Conservation (phyloP, 2,329 filamentous ascomycete genomes). For the Pseudopithomyces maydicus region DNA sequence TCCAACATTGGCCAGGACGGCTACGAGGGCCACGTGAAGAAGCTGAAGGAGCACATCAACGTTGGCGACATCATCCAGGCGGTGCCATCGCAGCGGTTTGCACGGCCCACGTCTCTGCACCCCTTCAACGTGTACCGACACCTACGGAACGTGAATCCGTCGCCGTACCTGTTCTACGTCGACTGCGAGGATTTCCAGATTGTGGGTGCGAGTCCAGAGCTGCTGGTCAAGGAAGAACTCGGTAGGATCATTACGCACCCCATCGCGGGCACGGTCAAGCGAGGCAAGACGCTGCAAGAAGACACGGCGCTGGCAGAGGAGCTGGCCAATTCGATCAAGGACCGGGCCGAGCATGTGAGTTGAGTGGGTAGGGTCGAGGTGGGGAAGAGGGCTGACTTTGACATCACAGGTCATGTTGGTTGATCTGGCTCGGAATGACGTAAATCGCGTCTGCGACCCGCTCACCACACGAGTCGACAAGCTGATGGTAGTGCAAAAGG, state of each 20-base stretch:
- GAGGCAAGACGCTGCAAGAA: conserved; percentile 79
- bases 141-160: conserved; percentile 95
- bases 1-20: conserved; percentile 90
- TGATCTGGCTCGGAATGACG: conserved; percentile 92
- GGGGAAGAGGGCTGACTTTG: conserved; percentile 64
- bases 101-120: conserved; percentile 85
- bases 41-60: conserved; percentile 87
- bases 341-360: conserved; percentile 57
- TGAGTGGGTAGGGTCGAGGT: conserved; percentile 14
- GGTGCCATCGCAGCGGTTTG: conserved; percentile 91
- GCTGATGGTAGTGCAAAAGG: conserved; percentile 72
- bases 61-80: conserved; percentile 96
- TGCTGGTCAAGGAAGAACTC: conserved; percentile 87
- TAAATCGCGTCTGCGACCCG: conserved; percentile 94
- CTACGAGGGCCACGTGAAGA: conserved; percentile 87
- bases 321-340: conserved; percentile 81
- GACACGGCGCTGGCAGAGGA: conserved; percentile 80
- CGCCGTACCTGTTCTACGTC: conserved; percentile 96
- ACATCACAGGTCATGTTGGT: conserved; percentile 88
- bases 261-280: conserved; percentile 92
- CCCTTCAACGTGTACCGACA: conserved; percentile 98
- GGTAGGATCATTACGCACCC: conserved; percentile 93
- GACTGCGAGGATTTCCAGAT: conserved; percentile 93
- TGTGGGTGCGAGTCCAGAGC: conserved; percentile 90
- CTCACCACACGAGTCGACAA: conserved; percentile 87